Evolutionary conservation across 169 alveolate genomes (phyloP), one percentile per base, ranked within the genome.

Genomic region (Blepharisma undulans): DNA sequence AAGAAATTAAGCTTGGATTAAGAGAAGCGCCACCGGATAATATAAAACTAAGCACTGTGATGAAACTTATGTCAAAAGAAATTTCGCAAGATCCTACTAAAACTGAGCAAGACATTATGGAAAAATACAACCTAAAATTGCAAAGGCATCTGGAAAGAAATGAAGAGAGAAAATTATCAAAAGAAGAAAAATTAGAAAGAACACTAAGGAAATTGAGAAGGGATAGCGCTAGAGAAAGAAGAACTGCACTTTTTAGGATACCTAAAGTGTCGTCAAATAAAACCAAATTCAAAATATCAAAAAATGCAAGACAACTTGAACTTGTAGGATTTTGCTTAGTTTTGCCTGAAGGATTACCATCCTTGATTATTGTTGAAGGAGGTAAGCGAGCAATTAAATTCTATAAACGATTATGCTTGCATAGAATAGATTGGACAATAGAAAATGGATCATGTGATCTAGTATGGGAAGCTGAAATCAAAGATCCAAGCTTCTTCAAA

Each of bases 361-460:
- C 94, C 30, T 36, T 96, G 8, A 94, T 96, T 48, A 76, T 96
- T 0, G 97, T 95, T 72, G 97, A 96, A 90, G 98, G 98, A n/a
- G 98, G 98, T 3, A 94, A 94, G 25, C 82, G 93, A 79, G 98
- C 97, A 2, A 92, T 96, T n/a, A 94, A 94, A 85, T 93, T 91
- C 66, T 96, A 93, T 87, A 96, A 94, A 89, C 93, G 93, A 61
- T 89, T 96, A 27, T 79, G 95, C 85, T 87, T 96, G 16, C 87
- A 94, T 34, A 92, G 98, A 89, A 94, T 96, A 21, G 92, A 94
- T 36, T 96, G 98, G 97, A 81, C 59, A 30, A 21, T 19, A 10
- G 82, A 86, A 4, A 86, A 86, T 8, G 34, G 71, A 79, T 33
- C 87, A 22, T 86, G 90, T 25, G 59, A 25, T 4, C 16, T 86